Base-by-base conservation (phyloP, 768 basidiomycete genomes). In the Phlegmacium glaucopus region DNA sequence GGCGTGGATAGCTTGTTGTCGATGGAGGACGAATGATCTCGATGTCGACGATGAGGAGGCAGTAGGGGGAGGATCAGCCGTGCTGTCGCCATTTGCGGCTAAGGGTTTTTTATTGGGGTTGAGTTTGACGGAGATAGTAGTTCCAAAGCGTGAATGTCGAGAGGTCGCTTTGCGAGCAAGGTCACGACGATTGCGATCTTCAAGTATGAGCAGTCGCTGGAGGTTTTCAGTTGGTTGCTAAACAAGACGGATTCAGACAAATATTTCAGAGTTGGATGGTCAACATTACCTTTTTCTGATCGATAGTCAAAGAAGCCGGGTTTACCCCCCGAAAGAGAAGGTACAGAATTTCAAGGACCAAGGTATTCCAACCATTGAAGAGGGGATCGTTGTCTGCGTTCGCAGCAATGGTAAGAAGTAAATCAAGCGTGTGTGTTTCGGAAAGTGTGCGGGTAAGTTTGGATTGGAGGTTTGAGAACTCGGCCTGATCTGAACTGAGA, bases 111-210 rank as follows among this genome's bases (percentile, higher is more conserved):
- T 81, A 52, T 76, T 78, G 11, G 82, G 64, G 49, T 84, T 87
- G 36, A 88, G 72, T 52, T 76, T 80, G 44, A 99, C 85, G 16
- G 87, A 71, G 53, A 98, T 85, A 8, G 94, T 98, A 2, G 96
- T 98, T 1, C 96, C 96, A 66, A 99, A 99, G 40, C 94, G 83
- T 18, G 93, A 92, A 68, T 99, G 96, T 27, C 96, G 80, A 16
- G 92, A 89, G 43, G 83, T 69, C 13, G 74, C 68, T 30, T 69
- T 69, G 40, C 80, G 75, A 0, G 79, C 73, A 18, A 77, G 62
- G 45, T 80, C 74, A 28, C 76, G 74, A 50, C 83, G 85, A 35
- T 72, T 73, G 47, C 77, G 78, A 51, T 81, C 82, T 69, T 99
- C 96, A 28, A 76, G 68, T 4, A 82, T 85, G 12, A 99, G 79